Evolutionary conservation across 306 rosid genomes (phyloP), one percentile per base, ranked within the genome.

Genomic region (Rubus parviflorus): DNA sequence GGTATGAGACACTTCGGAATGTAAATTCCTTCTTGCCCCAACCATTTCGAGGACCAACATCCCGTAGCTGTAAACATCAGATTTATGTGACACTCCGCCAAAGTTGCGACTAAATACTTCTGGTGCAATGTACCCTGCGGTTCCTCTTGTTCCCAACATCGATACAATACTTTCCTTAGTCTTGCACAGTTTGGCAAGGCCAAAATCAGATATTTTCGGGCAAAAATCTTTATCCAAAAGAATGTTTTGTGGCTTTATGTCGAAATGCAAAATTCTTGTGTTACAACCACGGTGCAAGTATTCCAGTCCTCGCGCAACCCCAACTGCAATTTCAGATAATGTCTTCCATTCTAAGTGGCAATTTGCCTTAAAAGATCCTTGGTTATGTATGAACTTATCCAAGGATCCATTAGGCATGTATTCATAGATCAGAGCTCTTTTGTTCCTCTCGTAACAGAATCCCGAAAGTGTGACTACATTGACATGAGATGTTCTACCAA

Each of bases 401-500:
- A 88, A 56, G 4, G 89, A 85, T 0, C 89, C 82, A 49, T 85
- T 85, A 14, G 82, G 35, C 86, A 88, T 81, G 20, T 64, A 75
- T 41, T 85, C 88, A 79, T 88, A 83, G 16, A 88, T 73, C 3
- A 88, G 14, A 5, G 86, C 91, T 74, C 80, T 85, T 76, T 65
- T 85, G 4, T 20, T 74, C 60, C 2, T 45, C 22, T 82, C 83
- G 16, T 72, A 30, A 57, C 86, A 79, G 54, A 80, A 88, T 1
- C 88, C 89, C 15, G 66, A 13, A 43, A 88, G 86, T 12, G 77
- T 60, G 20, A 86, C 86, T 61, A 85, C 22, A 15, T 88, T 86
- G 14, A 81, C 79, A 42, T 83, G 86, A 2, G 86, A 85, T 8
- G 87, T 76, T 77, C 80, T 73, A 2, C 82, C 83, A 49, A 88